A percentile compares a stretch with the other conserved stretches of the same genome.
These are phyloP conservation scores for Hyaloscypha variabilis DNA, from an alignment of 495 filamentous ascomycete species.

Conservation along the genomic window DNA sequence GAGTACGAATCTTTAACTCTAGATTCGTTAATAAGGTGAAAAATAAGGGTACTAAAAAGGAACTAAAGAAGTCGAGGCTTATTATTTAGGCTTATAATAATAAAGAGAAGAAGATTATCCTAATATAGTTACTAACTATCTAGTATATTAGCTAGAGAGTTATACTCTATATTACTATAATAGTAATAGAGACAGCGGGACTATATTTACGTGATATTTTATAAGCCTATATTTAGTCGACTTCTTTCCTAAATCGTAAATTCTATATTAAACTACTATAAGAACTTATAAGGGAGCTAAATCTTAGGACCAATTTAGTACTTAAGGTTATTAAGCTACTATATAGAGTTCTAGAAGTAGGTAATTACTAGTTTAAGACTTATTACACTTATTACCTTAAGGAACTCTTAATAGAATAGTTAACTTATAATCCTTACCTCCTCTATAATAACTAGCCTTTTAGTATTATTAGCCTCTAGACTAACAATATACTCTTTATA, in stretches of 20 bases:
- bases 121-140: not conserved
- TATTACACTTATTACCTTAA: slow-evolving; percentile 4
- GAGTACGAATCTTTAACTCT: not conserved
- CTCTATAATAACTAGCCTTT: slow-evolving; percentile 10
- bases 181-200: no score
- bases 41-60: not conserved
- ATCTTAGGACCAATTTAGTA: no score
- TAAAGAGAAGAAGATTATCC: not conserved
- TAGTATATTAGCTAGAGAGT: no score
- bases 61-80: not conserved
- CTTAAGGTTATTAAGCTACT: no score
- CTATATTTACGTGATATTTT: no score
- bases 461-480: slow-evolving; percentile 14
- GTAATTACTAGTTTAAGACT: no score
- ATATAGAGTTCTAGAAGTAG: no score
- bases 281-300: no score
- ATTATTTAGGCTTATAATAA: slow-evolving; percentile 1
- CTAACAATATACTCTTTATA: slow-evolving; percentile 15
- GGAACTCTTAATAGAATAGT: not conserved
- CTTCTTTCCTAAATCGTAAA: no score
- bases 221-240: no score
- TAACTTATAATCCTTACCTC: slow-evolving; percentile 4
- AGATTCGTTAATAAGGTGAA: not conserved
- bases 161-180: no score
- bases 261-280: no score